These are phyloP conservation scores for Russula sp. DNA, from an alignment of 768 basidiomycete genomes.

Conservation along the genomic window DNA sequence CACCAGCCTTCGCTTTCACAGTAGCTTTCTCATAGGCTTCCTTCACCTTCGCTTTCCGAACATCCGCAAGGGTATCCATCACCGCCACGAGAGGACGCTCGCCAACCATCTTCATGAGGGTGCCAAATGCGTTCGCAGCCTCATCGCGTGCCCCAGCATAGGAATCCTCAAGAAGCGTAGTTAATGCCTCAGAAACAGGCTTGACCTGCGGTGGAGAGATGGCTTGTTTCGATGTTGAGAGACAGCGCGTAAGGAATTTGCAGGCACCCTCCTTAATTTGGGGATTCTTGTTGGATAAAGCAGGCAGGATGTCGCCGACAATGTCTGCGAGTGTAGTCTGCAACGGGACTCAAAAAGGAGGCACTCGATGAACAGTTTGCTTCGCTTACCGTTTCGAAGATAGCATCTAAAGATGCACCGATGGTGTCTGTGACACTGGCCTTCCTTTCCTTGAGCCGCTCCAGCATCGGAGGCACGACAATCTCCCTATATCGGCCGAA, in stretches of 20 bases:
- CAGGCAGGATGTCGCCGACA: slow-evolving; percentile 71
- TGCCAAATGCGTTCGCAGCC: slow-evolving; percentile 84
- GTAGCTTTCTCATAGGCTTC: slow-evolving; percentile 88
- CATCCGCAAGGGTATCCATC: slow-evolving; percentile 79
- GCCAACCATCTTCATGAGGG: slow-evolving; percentile 94
- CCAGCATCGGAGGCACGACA: slow-evolving; percentile 73
- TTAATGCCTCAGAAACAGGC: slow-evolving; percentile 69
- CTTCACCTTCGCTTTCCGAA: slow-evolving; percentile 87
- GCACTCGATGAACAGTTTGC: slow-evolving; percentile 6
- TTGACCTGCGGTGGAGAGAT: slow-evolving; percentile 76
- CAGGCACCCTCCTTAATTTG: slow-evolving; percentile 93
- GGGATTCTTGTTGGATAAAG: slow-evolving; percentile 87
- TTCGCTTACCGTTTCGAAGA: slow-evolving; percentile 69
- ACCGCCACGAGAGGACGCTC: slow-evolving; percentile 85
- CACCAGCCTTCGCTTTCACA: slow-evolving; percentile 80
- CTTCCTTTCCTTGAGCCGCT: slow-evolving; percentile 92
- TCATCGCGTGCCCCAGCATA: slow-evolving; percentile 85
- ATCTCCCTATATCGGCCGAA: slow-evolving; percentile 72
- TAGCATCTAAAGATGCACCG: slow-evolving; percentile 80
- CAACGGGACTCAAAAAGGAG: slow-evolving; percentile 15
- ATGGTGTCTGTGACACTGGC: slow-evolving; percentile 84
- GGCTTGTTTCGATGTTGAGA: slow-evolving; percentile 62
- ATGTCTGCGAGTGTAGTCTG: slow-evolving; percentile 79
- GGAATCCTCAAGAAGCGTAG: slow-evolving; percentile 75
- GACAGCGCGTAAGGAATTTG: slow-evolving; percentile 77